These are phyloP conservation scores for Colletotrichum lini DNA, from an alignment of 2,329 filamentous ascomycete genomes.

Conservation along the genomic window DNA sequence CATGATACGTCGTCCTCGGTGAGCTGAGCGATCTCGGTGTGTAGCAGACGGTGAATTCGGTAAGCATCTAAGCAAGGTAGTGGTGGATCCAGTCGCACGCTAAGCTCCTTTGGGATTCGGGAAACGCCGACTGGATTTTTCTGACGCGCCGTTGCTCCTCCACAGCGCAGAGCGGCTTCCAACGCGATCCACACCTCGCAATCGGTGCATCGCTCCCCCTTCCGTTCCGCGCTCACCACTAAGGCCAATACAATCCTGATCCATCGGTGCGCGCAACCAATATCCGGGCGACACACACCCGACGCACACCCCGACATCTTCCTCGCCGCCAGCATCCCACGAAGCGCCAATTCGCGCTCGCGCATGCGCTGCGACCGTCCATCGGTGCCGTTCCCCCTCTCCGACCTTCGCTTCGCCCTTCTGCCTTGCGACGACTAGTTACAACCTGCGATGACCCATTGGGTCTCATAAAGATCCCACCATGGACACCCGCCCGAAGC, in stretches of 20 bases:
- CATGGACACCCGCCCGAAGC: conserved; percentile 68
- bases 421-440: conserved; percentile 29
- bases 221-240: conserved; percentile 15
- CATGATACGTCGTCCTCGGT: not conserved
- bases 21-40: not conserved
- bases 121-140: conserved; percentile 41
- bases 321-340: not conserved
- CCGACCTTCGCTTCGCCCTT: not conserved
- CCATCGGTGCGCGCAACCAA: conserved; percentile 23
- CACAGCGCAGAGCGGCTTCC: conserved; percentile 21
- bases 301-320: not conserved
- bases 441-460: conserved; percentile 40
- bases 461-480: conserved; percentile 36
- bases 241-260: not conserved
- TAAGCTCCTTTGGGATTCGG: conserved; percentile 32
- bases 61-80: not conserved
- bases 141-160: conserved; percentile 40
- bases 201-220: conserved; percentile 30
- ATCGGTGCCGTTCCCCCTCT: not conserved
- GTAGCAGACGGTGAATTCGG: not conserved
- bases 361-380: conserved; percentile 10
- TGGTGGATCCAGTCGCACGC: conserved; percentile 3
- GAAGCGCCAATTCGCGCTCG: conserved; percentile 11
- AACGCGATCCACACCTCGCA: conserved; percentile 41
- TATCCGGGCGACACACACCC: not conserved